These are phyloP conservation scores for Barnettozyma californica DNA, from an alignment of 805 yeast species.

Conservation along the genomic window DNA sequence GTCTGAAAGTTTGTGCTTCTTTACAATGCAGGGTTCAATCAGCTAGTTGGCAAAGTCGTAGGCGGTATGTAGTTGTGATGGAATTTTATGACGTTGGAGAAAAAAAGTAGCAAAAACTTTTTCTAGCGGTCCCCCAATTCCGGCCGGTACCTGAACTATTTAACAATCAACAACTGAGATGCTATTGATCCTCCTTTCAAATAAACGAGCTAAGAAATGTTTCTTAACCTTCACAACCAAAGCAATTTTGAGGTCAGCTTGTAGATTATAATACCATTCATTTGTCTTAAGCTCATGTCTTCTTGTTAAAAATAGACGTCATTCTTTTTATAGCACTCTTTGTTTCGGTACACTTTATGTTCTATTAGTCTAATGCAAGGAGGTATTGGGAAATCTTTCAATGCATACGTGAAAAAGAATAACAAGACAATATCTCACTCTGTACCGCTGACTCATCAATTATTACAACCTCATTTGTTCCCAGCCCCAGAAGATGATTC, in stretches of 20 bases:
- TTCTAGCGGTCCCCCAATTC: neutral
- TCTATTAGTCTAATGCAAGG: no score
- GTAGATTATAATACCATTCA: neutral
- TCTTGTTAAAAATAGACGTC: neutral
- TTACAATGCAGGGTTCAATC: neutral
- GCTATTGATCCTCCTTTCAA: neutral
- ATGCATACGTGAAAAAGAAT: no score
- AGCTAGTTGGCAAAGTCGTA: neutral
- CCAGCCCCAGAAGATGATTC: neutral
- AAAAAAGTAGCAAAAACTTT: constrained; percentile 1
- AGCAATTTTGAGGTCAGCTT: neutral
- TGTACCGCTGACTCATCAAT: no score
- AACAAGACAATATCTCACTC: no score
- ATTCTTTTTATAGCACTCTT: neutral
- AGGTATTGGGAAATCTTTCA: no score
- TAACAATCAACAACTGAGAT: neutral
- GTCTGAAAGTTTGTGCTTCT: neutral
- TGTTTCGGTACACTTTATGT: neutral
- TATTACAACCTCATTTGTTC: neutral
- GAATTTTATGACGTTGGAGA: neutral
- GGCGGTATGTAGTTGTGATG: neutral
- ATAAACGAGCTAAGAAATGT: neutral
- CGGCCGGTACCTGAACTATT: neutral
- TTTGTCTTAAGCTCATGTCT: no score
- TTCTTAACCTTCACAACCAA: neutral